Evolutionary conservation across 2,329 filamentous ascomycete species (phyloP).

Genomic region (Nothophaeocryptopus gaeumannii): DNA sequence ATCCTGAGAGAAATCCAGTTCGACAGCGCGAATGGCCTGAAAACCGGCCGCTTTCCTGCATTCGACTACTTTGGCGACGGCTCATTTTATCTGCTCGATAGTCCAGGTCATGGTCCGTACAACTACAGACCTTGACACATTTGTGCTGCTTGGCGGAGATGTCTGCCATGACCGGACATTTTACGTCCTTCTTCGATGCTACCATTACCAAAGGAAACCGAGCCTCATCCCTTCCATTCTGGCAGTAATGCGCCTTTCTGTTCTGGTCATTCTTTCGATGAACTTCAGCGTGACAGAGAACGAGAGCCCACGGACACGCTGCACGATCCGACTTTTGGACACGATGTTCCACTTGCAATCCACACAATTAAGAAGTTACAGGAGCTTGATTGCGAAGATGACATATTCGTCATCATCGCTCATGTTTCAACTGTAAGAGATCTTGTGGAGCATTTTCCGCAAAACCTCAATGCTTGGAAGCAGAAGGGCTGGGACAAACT

Average conservation of each 20-base stretch:
- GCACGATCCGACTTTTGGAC: conserved; percentile 7
- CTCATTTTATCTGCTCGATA: conserved; percentile 53
- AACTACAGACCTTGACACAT: conserved; percentile 25
- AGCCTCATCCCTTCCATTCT: background rate
- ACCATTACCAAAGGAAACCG: conserved; percentile 33
- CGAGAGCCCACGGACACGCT: background rate
- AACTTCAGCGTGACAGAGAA: background rate
- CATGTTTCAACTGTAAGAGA: background rate
- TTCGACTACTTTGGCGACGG: conserved; percentile 56
- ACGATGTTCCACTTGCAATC: conserved; percentile 7
- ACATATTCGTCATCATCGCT: conserved; percentile 3
- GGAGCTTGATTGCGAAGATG: conserved; percentile 6
- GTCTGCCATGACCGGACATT: conserved; percentile 44
- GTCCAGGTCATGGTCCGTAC: conserved; percentile 53
- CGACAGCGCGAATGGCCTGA: conserved; percentile 28
- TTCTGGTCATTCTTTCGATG: conserved; percentile 1
- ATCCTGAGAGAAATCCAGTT: conserved; percentile 36
- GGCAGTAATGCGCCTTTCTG: background rate
- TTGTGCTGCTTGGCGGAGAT: conserved; percentile 54
- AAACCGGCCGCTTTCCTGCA: conserved; percentile 44
- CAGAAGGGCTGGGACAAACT: conserved; percentile 1
- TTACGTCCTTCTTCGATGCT: conserved; percentile 44
- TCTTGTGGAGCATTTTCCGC: conserved; percentile 3
- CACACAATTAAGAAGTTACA: conserved; percentile 7
- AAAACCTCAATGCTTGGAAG: conserved; percentile 4